phyloP scores from a whole-genome alignment of 495 filamentous ascomycete genomes.

The Pyronema domesticum region DNA sequence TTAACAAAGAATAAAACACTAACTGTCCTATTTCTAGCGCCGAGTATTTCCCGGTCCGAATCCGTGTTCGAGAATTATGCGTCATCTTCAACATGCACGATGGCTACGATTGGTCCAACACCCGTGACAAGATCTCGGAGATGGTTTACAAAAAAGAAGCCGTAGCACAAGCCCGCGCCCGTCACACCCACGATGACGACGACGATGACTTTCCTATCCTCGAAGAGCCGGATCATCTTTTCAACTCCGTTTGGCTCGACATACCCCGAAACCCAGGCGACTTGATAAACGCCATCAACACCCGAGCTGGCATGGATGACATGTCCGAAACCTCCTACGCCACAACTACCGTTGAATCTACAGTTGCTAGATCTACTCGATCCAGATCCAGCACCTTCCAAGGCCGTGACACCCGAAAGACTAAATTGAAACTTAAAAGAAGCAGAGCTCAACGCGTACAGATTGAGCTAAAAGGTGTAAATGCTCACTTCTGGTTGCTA shows the following conservation, averaged over 20 bases:
- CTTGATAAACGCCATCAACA: conserved; percentile 66
- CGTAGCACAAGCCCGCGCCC: conserved; percentile 51
- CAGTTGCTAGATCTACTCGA: conserved; percentile 10
- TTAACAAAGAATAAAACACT: not conserved
- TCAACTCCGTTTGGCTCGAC: conserved; percentile 97
- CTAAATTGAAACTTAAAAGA: conserved; percentile 52
- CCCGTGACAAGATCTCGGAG: conserved; percentile 66
- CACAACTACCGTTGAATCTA: conserved; percentile 41
- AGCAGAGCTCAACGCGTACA: conserved; percentile 90
- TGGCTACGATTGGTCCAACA: conserved; percentile 89
- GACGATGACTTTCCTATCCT: conserved; percentile 75
- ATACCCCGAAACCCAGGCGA: conserved; percentile 72
- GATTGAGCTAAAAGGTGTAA: conserved; percentile 77
- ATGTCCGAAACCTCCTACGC: conserved; percentile 77
- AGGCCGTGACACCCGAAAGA: not conserved
- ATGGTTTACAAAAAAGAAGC: conserved; percentile 73
- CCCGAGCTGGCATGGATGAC: conserved; percentile 58
- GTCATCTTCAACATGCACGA: conserved; percentile 97
- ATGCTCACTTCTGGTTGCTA: conserved; percentile 67
- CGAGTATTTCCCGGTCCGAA: conserved; percentile 40
- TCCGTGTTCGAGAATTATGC: conserved; percentile 70
- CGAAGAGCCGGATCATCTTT: conserved; percentile 59
- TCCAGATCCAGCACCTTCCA: conserved; percentile 12
- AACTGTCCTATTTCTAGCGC: not conserved
- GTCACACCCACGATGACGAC: conserved; percentile 34